Evolutionary conservation across 2,329 filamentous ascomycete species (phyloP).

Genomic region (Aspergillus tubingensis): DNA sequence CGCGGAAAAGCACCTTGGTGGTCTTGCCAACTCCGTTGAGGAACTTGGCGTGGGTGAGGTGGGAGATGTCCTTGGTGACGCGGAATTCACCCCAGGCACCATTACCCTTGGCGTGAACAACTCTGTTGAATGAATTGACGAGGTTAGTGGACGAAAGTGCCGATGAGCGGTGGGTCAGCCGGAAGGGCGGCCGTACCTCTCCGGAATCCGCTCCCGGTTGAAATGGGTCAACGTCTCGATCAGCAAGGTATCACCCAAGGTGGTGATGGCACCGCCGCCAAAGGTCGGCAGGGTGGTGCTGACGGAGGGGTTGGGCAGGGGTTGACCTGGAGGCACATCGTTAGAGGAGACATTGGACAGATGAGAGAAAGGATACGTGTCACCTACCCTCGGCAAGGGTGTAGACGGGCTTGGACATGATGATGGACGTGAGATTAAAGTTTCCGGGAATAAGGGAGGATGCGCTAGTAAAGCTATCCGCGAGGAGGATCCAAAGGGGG

Average conservation of each 20-base stretch:
- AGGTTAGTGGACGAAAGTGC: background rate
- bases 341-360: background rate
- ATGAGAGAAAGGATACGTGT: background rate
- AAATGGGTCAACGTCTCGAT: slow-evolving; percentile 9
- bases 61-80: slow-evolving; percentile 10
- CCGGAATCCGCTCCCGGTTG: slow-evolving; percentile 8
- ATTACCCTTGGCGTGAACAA: slow-evolving; percentile 7
- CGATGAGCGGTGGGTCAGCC: background rate
- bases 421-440: background rate
- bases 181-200: background rate
- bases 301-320: slow-evolving; percentile 1
- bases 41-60: slow-evolving; percentile 9
- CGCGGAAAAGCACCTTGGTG: slow-evolving; percentile 6
- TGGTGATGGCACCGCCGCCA: slow-evolving; percentile 6
- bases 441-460: background rate
- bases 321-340: background rate
- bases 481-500: background rate
- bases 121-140: background rate
- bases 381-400: slow-evolving; percentile 9
- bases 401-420: slow-evolving; percentile 8
- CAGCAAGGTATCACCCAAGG: slow-evolving; percentile 7
- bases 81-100: slow-evolving; percentile 10
- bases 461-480: background rate
- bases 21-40: slow-evolving; percentile 5
- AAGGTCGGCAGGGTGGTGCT: slow-evolving; percentile 11